These are phyloP conservation scores for Draba incana DNA, from an alignment of 345 rosid genomes.

Conservation along the genomic window DNA sequence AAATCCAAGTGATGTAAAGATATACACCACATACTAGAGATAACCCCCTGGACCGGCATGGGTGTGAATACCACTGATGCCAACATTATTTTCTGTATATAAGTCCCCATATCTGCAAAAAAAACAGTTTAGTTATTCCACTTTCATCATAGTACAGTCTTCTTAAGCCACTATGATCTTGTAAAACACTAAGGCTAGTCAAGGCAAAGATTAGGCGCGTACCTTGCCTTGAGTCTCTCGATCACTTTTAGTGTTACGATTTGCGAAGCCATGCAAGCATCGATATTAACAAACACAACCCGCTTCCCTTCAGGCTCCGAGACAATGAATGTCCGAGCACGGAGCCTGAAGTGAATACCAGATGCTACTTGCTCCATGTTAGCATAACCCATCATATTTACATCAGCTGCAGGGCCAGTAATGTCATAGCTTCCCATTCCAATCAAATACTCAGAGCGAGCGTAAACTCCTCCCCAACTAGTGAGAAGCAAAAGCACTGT, in stretches of 20 bases:
- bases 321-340: slow-evolving; percentile 84
- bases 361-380: slow-evolving; percentile 78
- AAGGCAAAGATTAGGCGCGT: slow-evolving; percentile 16
- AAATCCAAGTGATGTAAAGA: slow-evolving; percentile 91
- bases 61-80: slow-evolving; percentile 92
- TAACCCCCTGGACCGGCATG: slow-evolving; percentile 99
- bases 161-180: background rate
- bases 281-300: slow-evolving; percentile 83
- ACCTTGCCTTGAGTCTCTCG: slow-evolving; percentile 91
- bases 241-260: slow-evolving; percentile 82
- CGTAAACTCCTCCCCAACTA: slow-evolving; percentile 36
- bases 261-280: slow-evolving; percentile 98
- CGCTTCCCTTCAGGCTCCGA: slow-evolving; percentile 75
- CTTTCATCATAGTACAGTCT: no score
- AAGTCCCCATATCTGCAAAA: slow-evolving; percentile 83
- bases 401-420: slow-evolving; percentile 99
- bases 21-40: slow-evolving; percentile 88
- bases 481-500: slow-evolving; percentile 46
- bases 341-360: slow-evolving; percentile 90
- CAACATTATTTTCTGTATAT: slow-evolving; percentile 86
- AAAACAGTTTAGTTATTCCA: no score
- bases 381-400: slow-evolving; percentile 98
- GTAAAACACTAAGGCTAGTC: background rate
- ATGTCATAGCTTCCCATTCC: slow-evolving; percentile 98
- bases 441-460: slow-evolving; percentile 68